Evolutionary conservation across 768 basidiomycete genomes (phyloP), one percentile per base, ranked within the genome.

Genomic region (Naganishia randhawae): DNA sequence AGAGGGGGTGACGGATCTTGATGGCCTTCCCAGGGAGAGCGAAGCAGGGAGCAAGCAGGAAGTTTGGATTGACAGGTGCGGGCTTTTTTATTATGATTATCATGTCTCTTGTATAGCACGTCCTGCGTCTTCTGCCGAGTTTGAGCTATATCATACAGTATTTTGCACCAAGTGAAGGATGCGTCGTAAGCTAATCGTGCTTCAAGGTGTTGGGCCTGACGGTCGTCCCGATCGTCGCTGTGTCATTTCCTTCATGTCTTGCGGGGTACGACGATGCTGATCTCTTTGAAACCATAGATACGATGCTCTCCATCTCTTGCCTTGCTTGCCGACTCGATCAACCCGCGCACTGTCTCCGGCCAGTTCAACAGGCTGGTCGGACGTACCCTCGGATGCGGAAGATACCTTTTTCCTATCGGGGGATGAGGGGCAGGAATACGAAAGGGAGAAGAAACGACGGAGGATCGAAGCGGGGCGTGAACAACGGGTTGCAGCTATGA

Each of bases 41-140:
- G 66, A 27, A 37, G 68, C 16, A 69, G 72, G 65, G 65, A 72
- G 35, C 77, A 80, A 37, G 29, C 14, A n/a, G 74, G 76, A 42
- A 35, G 71, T 89, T 3, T 92, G 88, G 89, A 85, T 90, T 65
- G 91, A 94, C 82, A 87, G 91, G 91, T 92, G 86, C 71, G 77
- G 69, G 37, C 65, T 64, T 37, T 67, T 72, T 61, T 80, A 68
- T n/a, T 52, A 41, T 39, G 50, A 22, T 32, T 54, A n/a, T n/a
- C n/a, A n/a, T 55, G 14, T 50, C 14, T 17, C 45, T 35, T 50
- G 41, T 37, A 41, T 22, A 64, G 33, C 11, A 33, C 19, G 39
- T 57, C 13, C 25, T 11, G 61, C 27, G 19, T 41, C 22, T 65
- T n/a, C n/a, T n/a, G n/a, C n/a, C 31, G 19, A 62, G 42, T 50